phyloP scores from a whole-genome alignment of 768 basidiomycete genomes.

The Pulveroboletus sp. region DNA sequence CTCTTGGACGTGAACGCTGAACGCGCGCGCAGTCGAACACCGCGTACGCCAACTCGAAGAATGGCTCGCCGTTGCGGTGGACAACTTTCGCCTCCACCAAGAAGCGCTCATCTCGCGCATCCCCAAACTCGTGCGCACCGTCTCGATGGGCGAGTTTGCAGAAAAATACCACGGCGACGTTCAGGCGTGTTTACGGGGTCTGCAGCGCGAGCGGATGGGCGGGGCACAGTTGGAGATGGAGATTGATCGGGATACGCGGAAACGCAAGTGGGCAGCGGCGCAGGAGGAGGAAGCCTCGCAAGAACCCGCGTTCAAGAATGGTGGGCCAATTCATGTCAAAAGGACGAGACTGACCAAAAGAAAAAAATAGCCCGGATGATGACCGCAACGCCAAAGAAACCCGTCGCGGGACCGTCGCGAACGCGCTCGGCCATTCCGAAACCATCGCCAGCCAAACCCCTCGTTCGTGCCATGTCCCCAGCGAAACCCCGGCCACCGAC shows the following conservation, averaged over 20 bases:
- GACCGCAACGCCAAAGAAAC: slow-evolving; percentile 53
- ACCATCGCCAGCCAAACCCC: slow-evolving; percentile 34
- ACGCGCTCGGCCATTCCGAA: slow-evolving; percentile 28
- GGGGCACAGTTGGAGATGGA: slow-evolving; percentile 54
- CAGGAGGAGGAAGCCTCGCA: slow-evolving; percentile 55
- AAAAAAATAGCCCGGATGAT: slow-evolving; percentile 50
- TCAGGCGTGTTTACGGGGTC: slow-evolving; percentile 64
- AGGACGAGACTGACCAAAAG: slow-evolving; percentile 7
- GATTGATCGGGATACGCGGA: slow-evolving; percentile 66
- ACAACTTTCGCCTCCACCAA: slow-evolving; percentile 72
- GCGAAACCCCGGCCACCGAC: slow-evolving; percentile 57
- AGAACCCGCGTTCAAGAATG: slow-evolving; percentile 60
- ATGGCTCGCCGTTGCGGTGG: slow-evolving; percentile 71
- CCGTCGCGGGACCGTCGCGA: slow-evolving; percentile 41
- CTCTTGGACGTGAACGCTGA: too few relatives aligned
- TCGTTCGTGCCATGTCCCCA: slow-evolving; percentile 50
- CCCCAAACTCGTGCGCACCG: slow-evolving; percentile 67
- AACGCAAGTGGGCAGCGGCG: slow-evolving; percentile 74
- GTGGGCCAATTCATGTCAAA: too few relatives aligned
- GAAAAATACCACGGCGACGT: slow-evolving; percentile 76
- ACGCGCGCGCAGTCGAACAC: slow-evolving; percentile 57
- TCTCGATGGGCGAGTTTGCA: slow-evolving; percentile 76
- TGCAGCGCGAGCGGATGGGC: slow-evolving; percentile 61
- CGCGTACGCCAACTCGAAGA: slow-evolving; percentile 70
- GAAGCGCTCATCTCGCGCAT: slow-evolving; percentile 73